These are phyloP conservation scores for Cystobasidium pallidum DNA, from an alignment of 1,284 basidiomycete genomes.

Conservation along the genomic window DNA sequence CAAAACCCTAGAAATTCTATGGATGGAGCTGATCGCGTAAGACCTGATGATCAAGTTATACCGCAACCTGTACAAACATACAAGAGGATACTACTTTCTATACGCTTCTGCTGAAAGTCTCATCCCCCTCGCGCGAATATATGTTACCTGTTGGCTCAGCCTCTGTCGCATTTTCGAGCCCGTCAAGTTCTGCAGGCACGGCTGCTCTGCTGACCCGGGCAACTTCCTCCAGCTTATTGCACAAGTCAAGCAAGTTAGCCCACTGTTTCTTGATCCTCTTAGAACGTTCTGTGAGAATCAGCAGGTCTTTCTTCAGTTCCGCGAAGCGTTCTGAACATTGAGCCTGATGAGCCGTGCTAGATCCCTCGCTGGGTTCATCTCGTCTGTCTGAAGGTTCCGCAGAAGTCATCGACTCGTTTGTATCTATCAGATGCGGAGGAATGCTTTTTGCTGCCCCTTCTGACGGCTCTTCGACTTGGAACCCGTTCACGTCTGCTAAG, in stretches of 20 bases:
- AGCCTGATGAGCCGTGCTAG: neutral
- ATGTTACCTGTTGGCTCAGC: neutral
- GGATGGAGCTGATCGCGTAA: too few relatives aligned
- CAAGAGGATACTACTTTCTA: too few relatives aligned
- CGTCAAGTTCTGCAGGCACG: neutral
- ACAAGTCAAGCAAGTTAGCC: constrained; percentile 20
- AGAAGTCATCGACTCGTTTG: neutral
- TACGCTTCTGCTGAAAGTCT: too few relatives aligned
- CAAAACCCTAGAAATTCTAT: too few relatives aligned
- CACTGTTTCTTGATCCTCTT: constrained; percentile 21
- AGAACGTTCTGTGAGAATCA: neutral
- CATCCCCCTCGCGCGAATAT: neutral
- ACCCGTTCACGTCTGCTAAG: constrained; percentile 12
- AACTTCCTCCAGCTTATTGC: constrained; percentile 13
- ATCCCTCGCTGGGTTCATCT: neutral
- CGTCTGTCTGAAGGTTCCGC: neutral
- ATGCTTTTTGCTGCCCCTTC: constrained; percentile 1
- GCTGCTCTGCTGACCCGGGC: neutral
- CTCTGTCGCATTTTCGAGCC: neutral
- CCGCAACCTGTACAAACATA: too few relatives aligned
- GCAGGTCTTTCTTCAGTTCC: constrained; percentile 1
- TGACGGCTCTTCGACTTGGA: neutral
- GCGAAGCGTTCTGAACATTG: constrained; percentile 14
- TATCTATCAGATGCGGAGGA: neutral
- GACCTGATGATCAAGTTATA: too few relatives aligned